A percentile compares a stretch with the other conserved stretches of the same genome.
phyloP scores from a whole-genome alignment of 495 filamentous ascomycete genomes.

The Hypoxylon intermedium region DNA sequence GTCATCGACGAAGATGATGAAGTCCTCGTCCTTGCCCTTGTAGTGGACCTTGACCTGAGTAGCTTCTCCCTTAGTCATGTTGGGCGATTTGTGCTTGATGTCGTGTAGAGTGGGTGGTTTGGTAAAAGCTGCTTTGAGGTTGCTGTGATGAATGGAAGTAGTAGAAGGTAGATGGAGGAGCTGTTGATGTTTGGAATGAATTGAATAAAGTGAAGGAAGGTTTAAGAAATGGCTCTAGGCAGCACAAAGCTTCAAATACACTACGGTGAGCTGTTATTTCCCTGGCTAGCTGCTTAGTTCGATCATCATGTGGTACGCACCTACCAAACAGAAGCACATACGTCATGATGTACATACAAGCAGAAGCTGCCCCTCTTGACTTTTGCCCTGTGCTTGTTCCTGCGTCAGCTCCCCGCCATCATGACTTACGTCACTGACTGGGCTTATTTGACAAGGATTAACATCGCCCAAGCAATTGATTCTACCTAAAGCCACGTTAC shows the following conservation, averaged over 20 bases:
- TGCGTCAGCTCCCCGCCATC: slow-evolving; percentile 34
- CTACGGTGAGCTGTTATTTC: slow-evolving; percentile 31
- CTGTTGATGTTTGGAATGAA: slow-evolving; percentile 6
- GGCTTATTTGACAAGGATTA: slow-evolving; percentile 31
- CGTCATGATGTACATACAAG: slow-evolving; percentile 39
- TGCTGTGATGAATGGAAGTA: neutral
- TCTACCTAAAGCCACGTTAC: slow-evolving; percentile 13
- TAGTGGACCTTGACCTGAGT: slow-evolving; percentile 82
- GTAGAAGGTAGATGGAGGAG: neutral
- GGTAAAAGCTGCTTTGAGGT: neutral
- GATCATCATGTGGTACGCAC: slow-evolving; percentile 40
- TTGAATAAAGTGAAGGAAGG: slow-evolving; percentile 13
- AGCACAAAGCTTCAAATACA: slow-evolving; percentile 41
- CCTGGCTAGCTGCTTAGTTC: slow-evolving; percentile 37
- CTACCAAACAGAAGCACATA: slow-evolving; percentile 28
- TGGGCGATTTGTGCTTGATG: slow-evolving; percentile 43
- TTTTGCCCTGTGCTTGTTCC: slow-evolving; percentile 29
- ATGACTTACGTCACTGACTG: slow-evolving; percentile 35
- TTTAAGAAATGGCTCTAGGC: slow-evolving; percentile 7
- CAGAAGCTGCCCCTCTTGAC: slow-evolving; percentile 14
- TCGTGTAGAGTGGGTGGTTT: slow-evolving; percentile 24
- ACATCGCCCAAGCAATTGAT: slow-evolving; percentile 8
- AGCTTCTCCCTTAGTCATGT: slow-evolving; percentile 82
- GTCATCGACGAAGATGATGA: slow-evolving; percentile 87
- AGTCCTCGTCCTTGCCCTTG: slow-evolving; percentile 88